Evolutionary conservation across 2,329 filamentous ascomycete species (phyloP).

Genomic region (Paracoccidioides lutzii): DNA sequence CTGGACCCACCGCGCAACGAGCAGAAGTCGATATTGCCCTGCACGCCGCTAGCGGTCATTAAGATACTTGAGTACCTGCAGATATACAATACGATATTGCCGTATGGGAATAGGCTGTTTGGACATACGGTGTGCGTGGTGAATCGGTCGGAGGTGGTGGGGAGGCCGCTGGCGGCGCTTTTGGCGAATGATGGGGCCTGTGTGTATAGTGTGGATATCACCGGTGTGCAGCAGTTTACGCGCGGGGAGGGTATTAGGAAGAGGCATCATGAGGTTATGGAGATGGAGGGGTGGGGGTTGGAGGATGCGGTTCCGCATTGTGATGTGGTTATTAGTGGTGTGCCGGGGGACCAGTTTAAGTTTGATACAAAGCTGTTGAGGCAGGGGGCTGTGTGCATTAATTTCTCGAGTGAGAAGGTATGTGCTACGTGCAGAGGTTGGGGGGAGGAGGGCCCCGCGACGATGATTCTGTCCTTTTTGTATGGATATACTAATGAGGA

Average conservation of each 20-base stretch:
- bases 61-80: constrained; percentile 94
- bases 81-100: constrained; percentile 91
- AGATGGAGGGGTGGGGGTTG: constrained; percentile 66
- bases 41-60: constrained; percentile 88
- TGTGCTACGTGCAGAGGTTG: constrained; percentile 7
- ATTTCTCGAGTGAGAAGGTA: constrained; percentile 84
- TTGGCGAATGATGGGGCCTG: constrained; percentile 91
- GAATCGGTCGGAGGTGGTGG: constrained; percentile 92
- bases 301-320: constrained; percentile 74
- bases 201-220: constrained; percentile 90
- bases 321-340: constrained; percentile 89
- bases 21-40: constrained; percentile 86
- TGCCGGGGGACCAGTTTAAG: constrained; percentile 80
- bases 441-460: neutral
- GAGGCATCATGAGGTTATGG: constrained; percentile 70
- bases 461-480: neutral
- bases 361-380: constrained; percentile 71
- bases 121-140: constrained; percentile 93
- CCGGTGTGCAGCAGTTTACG: constrained; percentile 82
- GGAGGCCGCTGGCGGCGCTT: constrained; percentile 78
- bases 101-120: constrained; percentile 83
- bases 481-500: neutral
- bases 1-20: constrained; percentile 52
- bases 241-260: constrained; percentile 78
- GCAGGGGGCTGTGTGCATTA: constrained; percentile 94